Evolutionary conservation across 805 yeast species (phyloP).

Genomic region (Candida sonorensis): DNA sequence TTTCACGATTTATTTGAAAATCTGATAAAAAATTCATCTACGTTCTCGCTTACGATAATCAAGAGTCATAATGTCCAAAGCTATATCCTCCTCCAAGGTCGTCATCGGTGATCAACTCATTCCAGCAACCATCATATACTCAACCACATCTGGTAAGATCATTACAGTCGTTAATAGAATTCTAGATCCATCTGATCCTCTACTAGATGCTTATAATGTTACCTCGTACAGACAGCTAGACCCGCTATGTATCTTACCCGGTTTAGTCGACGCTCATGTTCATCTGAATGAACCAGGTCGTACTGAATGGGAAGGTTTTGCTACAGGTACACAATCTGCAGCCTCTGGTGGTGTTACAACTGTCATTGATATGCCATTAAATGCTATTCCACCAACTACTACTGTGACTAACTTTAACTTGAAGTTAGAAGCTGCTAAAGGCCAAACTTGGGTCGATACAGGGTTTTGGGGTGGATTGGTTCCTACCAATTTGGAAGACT

Average conservation of each 20-base stretch:
- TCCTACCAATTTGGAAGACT: conserved; percentile 65
- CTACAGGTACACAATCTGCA: conserved; percentile 92
- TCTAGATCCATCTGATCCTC: conserved; percentile 31
- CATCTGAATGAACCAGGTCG: conserved; percentile 97
- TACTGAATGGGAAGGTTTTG: conserved; percentile 98
- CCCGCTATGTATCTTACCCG: conserved; percentile 72
- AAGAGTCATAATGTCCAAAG: conserved; percentile 51
- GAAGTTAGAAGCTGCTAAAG: conserved; percentile 72
- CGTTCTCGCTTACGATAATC: too few species aligned
- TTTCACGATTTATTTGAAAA: too few species aligned
- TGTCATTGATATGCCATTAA: conserved; percentile 91
- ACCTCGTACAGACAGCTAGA: conserved; percentile 45
- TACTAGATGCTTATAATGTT: conserved; percentile 35
- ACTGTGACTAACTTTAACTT: conserved; percentile 66
- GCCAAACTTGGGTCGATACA: conserved; percentile 85
- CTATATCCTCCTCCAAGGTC: conserved; percentile 55
- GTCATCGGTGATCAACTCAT: conserved; percentile 37
- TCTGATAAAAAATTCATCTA: too few species aligned
- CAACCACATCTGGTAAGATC: conserved; percentile 51
- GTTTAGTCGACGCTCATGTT: conserved; percentile 89
- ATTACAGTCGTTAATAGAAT: conserved; percentile 40
- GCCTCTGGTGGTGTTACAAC: conserved; percentile 96
- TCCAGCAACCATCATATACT: conserved; percentile 64
- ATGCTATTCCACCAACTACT: conserved; percentile 95
- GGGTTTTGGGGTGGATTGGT: conserved; percentile 97